These are phyloP conservation scores for Calonectria crousiana DNA, from an alignment of 2,329 filamentous ascomycete genomes.

Conservation along the genomic window DNA sequence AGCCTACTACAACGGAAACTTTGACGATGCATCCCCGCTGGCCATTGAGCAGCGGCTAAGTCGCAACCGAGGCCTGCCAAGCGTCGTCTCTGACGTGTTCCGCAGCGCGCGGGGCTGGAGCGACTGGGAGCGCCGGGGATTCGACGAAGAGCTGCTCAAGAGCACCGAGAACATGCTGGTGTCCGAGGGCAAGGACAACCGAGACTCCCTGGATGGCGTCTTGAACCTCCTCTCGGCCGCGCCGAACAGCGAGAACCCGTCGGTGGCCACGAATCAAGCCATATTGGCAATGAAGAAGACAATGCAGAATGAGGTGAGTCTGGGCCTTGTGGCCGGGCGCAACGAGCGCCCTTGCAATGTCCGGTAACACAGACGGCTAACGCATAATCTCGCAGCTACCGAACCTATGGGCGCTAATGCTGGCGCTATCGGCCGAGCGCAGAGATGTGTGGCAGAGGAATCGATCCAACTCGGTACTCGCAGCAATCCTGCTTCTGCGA, in stretches of 20 bases:
- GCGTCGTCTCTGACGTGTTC: constrained; percentile 16
- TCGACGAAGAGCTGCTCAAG: constrained; percentile 21
- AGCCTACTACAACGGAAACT: constrained; percentile 23
- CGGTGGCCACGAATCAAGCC: background rate
- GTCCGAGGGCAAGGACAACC: constrained; percentile 12
- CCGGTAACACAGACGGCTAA: background rate
- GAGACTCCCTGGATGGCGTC: background rate
- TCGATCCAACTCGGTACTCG: constrained; percentile 20
- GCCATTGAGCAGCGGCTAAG: constrained; percentile 16
- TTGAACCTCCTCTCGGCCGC: constrained; percentile 4
- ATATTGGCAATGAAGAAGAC: constrained; percentile 15
- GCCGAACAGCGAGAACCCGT: constrained; percentile 1
- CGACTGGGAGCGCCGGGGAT: constrained; percentile 17
- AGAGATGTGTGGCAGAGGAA: constrained; percentile 17
- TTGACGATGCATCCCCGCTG: constrained; percentile 14
- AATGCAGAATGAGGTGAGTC: constrained; percentile 19
- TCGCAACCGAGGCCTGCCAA: constrained; percentile 18
- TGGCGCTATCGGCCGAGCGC: constrained; percentile 17
- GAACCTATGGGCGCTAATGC: constrained; percentile 20
- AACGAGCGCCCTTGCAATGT: background rate
- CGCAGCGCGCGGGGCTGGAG: constrained; percentile 16
- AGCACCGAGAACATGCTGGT: constrained; percentile 18
- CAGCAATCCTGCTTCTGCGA: constrained; percentile 17
- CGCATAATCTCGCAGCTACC: constrained; percentile 7
- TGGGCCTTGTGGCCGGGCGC: background rate